Conservation (phyloP, 2,329 filamentous ascomycete species). For the Ramichloridium luteum region DNA sequence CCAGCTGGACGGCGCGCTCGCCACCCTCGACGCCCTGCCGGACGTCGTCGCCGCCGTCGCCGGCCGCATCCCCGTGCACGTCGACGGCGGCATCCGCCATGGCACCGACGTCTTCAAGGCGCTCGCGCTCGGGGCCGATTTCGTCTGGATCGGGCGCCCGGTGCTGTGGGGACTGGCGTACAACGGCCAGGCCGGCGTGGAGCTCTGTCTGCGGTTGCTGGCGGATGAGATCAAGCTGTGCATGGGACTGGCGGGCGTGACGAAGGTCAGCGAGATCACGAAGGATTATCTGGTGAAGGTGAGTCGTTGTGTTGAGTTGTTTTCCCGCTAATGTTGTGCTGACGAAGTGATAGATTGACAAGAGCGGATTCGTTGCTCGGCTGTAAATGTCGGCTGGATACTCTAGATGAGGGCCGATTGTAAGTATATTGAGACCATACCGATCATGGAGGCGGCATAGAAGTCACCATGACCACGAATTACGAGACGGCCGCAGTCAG, state of each 20-base stretch:
- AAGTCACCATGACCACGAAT: no score
- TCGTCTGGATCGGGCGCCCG: slow-evolving; percentile 37
- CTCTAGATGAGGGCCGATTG: no score
- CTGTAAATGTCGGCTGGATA: no score
- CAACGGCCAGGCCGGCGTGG: slow-evolving; percentile 26
- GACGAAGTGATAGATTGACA: slow-evolving; percentile 14
- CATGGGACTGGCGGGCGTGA: slow-evolving; percentile 30
- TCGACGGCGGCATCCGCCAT: slow-evolving; percentile 47
- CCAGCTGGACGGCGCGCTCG: slow-evolving; percentile 45
- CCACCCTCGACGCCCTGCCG: slow-evolving; percentile 38
- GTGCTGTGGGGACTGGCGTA: slow-evolving; percentile 39
- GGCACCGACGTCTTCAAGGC: slow-evolving; percentile 49
- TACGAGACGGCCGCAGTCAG: no score
- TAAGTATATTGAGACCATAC: no score
- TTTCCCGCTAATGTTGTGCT: not conserved
- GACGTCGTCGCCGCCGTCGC: slow-evolving; percentile 28
- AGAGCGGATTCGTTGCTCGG: slow-evolving; percentile 19
- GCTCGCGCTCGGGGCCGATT: slow-evolving; percentile 39
- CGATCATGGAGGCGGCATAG: no score
- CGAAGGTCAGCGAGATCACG: slow-evolving; percentile 26
- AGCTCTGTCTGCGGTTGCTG: slow-evolving; percentile 34
- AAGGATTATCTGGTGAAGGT: slow-evolving; percentile 31
- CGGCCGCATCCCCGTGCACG: slow-evolving; percentile 45
- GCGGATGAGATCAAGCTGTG: slow-evolving; percentile 28
- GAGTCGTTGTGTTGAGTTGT: slow-evolving; percentile 19